phyloP scores from a whole-genome alignment of 2,329 filamentous ascomycete species.

The Fusarium sp. region DNA sequence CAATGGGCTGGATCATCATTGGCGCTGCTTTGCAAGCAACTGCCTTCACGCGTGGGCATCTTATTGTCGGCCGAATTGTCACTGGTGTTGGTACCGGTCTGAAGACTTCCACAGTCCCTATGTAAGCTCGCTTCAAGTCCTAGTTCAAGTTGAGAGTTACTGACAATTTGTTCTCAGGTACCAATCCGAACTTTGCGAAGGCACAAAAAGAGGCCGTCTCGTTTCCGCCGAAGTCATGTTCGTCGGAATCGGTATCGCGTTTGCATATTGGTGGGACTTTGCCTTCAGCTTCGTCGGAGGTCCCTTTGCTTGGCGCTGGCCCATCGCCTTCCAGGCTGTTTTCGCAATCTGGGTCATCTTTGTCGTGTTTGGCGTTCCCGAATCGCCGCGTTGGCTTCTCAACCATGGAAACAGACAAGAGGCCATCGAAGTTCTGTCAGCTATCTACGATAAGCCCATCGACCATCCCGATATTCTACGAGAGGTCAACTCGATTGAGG shows the following conservation, averaged over 20 bases:
- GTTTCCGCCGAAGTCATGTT: slow-evolving; percentile 64
- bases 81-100: slow-evolving; percentile 66
- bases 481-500: slow-evolving; percentile 58
- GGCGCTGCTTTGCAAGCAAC: slow-evolving; percentile 72
- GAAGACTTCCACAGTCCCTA: slow-evolving; percentile 59
- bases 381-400: slow-evolving; percentile 60
- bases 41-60: slow-evolving; percentile 59
- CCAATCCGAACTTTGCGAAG: slow-evolving; percentile 57
- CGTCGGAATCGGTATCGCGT: slow-evolving; percentile 57
- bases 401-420: slow-evolving; percentile 56
- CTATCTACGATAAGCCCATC: slow-evolving; percentile 58
- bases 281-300: slow-evolving; percentile 54
- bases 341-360: slow-evolving; percentile 54
- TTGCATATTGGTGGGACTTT: slow-evolving; percentile 60
- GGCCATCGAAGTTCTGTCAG: slow-evolving; percentile 55
- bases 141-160: too few relatives aligned
- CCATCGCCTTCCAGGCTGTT: slow-evolving; percentile 52
- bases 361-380: slow-evolving; percentile 58
- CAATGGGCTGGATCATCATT: slow-evolving; percentile 69
- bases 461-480: slow-evolving; percentile 52
- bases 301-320: slow-evolving; percentile 47
- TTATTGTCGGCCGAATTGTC: slow-evolving; percentile 65
- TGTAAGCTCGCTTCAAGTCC: too few relatives aligned
- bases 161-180: slow-evolving; percentile 36
- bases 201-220: slow-evolving; percentile 63